These are phyloP conservation scores for Schizochytrium sp. DNA, from an alignment of 108 stramenopile genomes.

Conservation along the genomic window DNA sequence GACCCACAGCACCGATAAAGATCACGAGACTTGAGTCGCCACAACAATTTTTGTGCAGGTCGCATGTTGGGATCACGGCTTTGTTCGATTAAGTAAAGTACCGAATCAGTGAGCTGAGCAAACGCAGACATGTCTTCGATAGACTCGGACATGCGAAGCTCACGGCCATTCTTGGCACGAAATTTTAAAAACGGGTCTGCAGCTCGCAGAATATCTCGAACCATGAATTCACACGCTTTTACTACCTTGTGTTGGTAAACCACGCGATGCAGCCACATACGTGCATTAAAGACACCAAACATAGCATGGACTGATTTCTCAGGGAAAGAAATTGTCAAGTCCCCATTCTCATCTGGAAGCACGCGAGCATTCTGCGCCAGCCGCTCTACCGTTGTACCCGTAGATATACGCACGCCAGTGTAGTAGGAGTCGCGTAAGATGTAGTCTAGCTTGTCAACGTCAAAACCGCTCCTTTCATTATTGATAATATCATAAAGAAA, in stretches of 20 bases:
- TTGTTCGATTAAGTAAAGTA: constrained; percentile 16
- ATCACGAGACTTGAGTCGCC: constrained; percentile 18
- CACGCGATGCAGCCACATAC: constrained; percentile 62
- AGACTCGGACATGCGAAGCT: constrained; percentile 44
- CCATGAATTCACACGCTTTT: constrained; percentile 74
- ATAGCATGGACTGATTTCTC: constrained; percentile 71
- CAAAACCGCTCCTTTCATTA: constrained; percentile 71
- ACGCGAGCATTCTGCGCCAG: constrained; percentile 55
- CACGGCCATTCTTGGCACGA: background rate
- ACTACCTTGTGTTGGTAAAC: constrained; percentile 74
- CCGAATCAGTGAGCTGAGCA: constrained; percentile 41
- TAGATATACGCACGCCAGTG: constrained; percentile 57
- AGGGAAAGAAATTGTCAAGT: constrained; percentile 71
- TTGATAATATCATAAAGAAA: constrained; percentile 79
- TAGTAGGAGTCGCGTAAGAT: constrained; percentile 67
- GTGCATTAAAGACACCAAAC: constrained; percentile 66
- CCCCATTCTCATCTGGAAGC: constrained; percentile 24
- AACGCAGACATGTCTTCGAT: constrained; percentile 53
- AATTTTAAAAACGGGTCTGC: constrained; percentile 9
- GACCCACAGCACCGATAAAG: constrained; percentile 60
- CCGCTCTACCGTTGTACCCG: constrained; percentile 9
- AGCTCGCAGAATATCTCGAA: constrained; percentile 18
- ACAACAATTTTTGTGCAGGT: constrained; percentile 10
- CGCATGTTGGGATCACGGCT: background rate
- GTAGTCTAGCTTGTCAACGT: constrained; percentile 80